Evolutionary conservation across 2,329 filamentous ascomycete species (phyloP).

Genomic region (Aspergillus aculeatinus): DNA sequence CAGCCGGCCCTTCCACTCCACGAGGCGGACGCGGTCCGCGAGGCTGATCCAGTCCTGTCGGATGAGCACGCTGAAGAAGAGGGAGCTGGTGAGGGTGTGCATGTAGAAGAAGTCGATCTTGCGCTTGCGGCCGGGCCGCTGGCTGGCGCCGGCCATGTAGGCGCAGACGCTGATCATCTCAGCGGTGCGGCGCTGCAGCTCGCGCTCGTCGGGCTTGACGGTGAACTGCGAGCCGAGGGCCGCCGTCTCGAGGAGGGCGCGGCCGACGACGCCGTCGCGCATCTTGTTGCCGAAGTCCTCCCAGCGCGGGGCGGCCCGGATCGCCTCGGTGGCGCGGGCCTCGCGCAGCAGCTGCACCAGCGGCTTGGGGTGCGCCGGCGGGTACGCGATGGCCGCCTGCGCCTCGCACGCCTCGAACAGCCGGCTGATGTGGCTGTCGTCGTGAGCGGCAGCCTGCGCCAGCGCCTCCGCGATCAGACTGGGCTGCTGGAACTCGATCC

Average conservation of each 20-base stretch:
- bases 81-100: slow-evolving; percentile 6
- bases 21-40: background rate
- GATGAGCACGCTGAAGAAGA: slow-evolving; percentile 5
- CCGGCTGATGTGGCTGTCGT: slow-evolving; percentile 18
- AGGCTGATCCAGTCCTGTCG: background rate
- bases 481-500: slow-evolving; percentile 73
- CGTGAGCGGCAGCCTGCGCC: slow-evolving; percentile 70
- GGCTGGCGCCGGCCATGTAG: slow-evolving; percentile 6
- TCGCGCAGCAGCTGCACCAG: background rate
- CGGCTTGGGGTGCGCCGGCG: background rate
- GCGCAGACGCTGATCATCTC: slow-evolving; percentile 11
- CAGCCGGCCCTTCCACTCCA: slow-evolving; percentile 11
- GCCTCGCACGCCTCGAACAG: background rate
- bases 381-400: background rate
- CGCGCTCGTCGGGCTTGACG: background rate
- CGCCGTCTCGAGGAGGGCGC: background rate
- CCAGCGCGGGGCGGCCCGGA: background rate
- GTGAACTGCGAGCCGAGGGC: slow-evolving; percentile 4
- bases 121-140: background rate
- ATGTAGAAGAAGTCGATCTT: slow-evolving; percentile 15
- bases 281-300: background rate
- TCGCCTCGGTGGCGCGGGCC: background rate
- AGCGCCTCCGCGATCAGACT: slow-evolving; percentile 74
- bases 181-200: slow-evolving; percentile 1
- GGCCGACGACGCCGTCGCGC: background rate